These are phyloP conservation scores for Scytalidium sp. DNA, from an alignment of 2,329 filamentous ascomycete species.

Conservation along the genomic window DNA sequence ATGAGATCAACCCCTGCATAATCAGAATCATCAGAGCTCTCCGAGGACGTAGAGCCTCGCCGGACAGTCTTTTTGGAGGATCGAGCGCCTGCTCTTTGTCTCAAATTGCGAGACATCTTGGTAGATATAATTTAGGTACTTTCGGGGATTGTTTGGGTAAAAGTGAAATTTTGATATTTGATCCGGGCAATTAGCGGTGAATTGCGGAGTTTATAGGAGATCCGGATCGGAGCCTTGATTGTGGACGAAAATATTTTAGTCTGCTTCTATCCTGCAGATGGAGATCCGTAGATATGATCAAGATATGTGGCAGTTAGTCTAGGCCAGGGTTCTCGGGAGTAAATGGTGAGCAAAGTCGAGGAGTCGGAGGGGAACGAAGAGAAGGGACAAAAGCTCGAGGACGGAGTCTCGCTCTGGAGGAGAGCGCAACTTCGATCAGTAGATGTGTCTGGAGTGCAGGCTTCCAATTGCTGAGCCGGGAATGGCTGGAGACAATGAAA, in stretches of 20 bases:
- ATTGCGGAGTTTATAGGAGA: too few species aligned
- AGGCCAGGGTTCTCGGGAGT: constrained; percentile 1
- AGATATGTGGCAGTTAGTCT: constrained; percentile 8
- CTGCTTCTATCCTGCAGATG: not conserved
- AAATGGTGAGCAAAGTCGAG: constrained; percentile 6
- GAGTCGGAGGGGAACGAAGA: constrained; percentile 4
- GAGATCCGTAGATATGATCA: constrained; percentile 13
- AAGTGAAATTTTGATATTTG: not conserved
- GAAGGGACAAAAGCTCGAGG: constrained; percentile 11
- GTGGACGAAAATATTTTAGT: too few species aligned
- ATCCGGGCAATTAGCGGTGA: constrained; percentile 2
- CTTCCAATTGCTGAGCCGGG: constrained; percentile 11
- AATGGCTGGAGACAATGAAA: constrained; percentile 32
- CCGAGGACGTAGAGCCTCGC: constrained; percentile 41
- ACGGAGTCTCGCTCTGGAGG: constrained; percentile 20
- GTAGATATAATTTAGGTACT: constrained; percentile 1
- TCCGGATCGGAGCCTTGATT: too few species aligned
- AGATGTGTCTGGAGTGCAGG: constrained; percentile 32
- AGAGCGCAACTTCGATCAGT: constrained; percentile 24
- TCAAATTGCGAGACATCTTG: constrained; percentile 44
- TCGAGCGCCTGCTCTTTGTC: constrained; percentile 43
- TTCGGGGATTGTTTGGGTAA: not conserved
- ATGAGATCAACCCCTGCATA: constrained; percentile 79
- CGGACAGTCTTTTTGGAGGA: constrained; percentile 17
- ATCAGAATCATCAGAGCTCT: constrained; percentile 51